Conservation (phyloP, 2,329 filamentous ascomycete species). For the Cylindrodendrum hubeiense region DNA sequence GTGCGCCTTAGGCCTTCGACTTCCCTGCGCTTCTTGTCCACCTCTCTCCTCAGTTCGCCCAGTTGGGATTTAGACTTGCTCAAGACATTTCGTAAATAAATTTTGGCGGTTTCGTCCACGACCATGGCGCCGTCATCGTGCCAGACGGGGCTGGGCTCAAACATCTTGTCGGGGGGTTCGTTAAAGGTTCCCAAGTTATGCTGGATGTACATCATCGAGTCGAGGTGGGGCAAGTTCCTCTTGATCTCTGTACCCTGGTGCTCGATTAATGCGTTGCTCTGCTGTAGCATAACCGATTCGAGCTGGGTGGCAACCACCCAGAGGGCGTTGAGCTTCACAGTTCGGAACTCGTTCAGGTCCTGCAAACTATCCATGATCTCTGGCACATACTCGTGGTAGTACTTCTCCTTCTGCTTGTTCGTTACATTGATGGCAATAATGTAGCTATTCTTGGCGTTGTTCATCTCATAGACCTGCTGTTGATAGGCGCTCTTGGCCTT, state of each 20-base stretch:
- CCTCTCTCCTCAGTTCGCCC: conserved; percentile 82
- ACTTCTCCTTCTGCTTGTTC: conserved; percentile 97
- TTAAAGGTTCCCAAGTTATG: conserved; percentile 89
- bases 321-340: conserved; percentile 83
- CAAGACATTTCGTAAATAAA: conserved; percentile 91
- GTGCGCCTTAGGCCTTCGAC: conserved; percentile 81
- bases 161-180: conserved; percentile 85
- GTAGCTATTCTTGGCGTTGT: conserved; percentile 98
- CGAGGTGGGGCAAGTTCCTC: conserved; percentile 87
- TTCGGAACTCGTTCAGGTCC: conserved; percentile 91
- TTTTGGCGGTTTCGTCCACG: conserved; percentile 86
- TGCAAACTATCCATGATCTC: conserved; percentile 94
- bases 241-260: conserved; percentile 84
- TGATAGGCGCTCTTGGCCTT: conserved; percentile 94
- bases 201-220: conserved; percentile 97
- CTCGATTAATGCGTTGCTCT: conserved; percentile 78
- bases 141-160: conserved; percentile 97
- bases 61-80: conserved; percentile 90
- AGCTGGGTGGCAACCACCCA: conserved; percentile 86
- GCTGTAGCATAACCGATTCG: conserved; percentile 82
- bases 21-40: conserved; percentile 87
- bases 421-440: conserved; percentile 95
- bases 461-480: conserved; percentile 94
- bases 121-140: conserved; percentile 92
- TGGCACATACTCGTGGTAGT: conserved; percentile 96